phyloP scores from a whole-genome alignment of 2,329 filamentous ascomycete genomes.

The Atkinsonella texensis region DNA sequence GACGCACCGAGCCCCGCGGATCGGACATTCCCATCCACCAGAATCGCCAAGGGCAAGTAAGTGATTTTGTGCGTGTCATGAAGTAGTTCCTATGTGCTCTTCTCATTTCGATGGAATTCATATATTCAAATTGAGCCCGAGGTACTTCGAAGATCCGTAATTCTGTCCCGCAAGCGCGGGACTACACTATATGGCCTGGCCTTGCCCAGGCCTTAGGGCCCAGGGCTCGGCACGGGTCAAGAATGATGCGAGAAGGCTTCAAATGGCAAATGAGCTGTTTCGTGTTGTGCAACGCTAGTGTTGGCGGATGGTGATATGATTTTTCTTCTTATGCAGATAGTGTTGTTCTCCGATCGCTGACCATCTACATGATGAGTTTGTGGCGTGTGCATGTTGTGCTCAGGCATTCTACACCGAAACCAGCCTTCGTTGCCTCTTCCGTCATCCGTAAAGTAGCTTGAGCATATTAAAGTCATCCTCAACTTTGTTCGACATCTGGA shows the following conservation, averaged over 20 bases:
- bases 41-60: not conserved
- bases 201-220: not conserved
- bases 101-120: no score
- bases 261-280: no score
- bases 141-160: conserved; percentile 1
- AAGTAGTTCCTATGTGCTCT: not conserved
- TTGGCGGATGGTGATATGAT: not conserved
- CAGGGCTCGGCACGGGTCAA: not conserved
- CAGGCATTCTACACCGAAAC: no score
- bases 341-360: no score
- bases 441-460: no score
- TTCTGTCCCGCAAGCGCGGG: not conserved
- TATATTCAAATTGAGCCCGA: not conserved
- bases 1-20: not conserved
- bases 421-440: no score
- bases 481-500: no score
- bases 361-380: no score
- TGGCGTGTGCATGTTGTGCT: no score
- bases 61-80: not conserved
- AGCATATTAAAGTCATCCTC: no score
- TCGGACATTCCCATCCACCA: not conserved
- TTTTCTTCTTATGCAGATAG: not conserved
- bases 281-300: no score
- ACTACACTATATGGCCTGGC: not conserved
- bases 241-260: no score